Base-by-base conservation (phyloP, 169 alveolate genomes). In the Plasmodium gaboni region DNA sequence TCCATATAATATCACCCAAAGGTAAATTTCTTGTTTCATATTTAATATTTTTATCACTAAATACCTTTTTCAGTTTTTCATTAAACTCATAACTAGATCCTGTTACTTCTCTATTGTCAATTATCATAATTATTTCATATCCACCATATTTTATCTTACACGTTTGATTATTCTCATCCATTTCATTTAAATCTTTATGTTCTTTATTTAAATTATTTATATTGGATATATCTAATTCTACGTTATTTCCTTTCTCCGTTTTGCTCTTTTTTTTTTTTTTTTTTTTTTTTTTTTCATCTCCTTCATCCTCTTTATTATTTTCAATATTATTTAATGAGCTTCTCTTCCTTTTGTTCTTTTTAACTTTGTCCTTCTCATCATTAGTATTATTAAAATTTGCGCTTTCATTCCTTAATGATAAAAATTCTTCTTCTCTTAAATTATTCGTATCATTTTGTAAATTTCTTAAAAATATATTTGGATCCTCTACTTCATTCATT, bases 1-100 rank as follows among this genome's bases (percentile, higher is more conserved):
- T 70, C 96, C 96, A 94, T 7, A 94, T 92, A 61, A 92, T 93
- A 59, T 94, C 96, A 22, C 96, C 96, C 48, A 94, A 91, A 19
- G 96, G 96, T n/a, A 94, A 70, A 50, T 92, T 93, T 64, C 94
- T 50, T 32, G 94, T 91, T 46, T 68, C 28, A 12, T 80, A 67
- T 17, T 72, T 59, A 61, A 91, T 72, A 22, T 73, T 86, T 10
- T 83, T 74, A 46, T 74, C 92, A 4, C 42, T 61, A 68, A 87
- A 92, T 15, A 90, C 42, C 15, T 90, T 87, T 59, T 87, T 87
- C 73, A 92, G 15, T 60, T 91, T 87, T 63, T 74, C 89, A 68
- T 83, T 72, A 73, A 87, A 88, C 76, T 92, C 92, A 22, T 70
- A 78, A 28, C 87, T 86, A 7, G 91, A 32, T 26, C 93, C 95